phyloP scores from a whole-genome alignment of 352 stramenopile genomes.

The Phytopythium delawarense region DNA sequence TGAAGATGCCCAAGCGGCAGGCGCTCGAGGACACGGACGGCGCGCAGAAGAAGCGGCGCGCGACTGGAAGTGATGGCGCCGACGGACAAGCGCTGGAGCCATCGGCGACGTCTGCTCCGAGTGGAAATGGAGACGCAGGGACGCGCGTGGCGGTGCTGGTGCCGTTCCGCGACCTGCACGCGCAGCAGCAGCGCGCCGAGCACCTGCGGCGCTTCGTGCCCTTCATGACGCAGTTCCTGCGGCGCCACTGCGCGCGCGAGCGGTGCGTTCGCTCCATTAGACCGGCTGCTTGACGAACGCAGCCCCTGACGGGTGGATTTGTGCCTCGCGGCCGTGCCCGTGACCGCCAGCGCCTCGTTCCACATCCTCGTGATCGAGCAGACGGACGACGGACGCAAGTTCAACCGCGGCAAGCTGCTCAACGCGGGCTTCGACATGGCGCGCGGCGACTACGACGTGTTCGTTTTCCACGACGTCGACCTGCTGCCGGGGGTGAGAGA shows the following conservation, averaged over 20 bases:
- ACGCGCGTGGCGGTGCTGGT: slow-evolving; percentile 86
- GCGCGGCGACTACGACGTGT: slow-evolving; percentile 71
- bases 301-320: background rate
- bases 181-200: slow-evolving; percentile 78
- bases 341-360: slow-evolving; percentile 37
- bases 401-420: slow-evolving; percentile 96
- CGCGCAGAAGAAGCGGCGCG: background rate
- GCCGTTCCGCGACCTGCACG: slow-evolving; percentile 91
- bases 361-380: slow-evolving; percentile 96
- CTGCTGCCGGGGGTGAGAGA: slow-evolving; percentile 71
- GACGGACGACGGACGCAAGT: slow-evolving; percentile 91
- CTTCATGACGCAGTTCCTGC: slow-evolving; percentile 89
- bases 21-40: background rate
- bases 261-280: background rate
- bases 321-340: background rate
- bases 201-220: slow-evolving; percentile 91
- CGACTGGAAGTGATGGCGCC: slow-evolving; percentile 12
- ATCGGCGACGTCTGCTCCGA: no score
- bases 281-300: background rate
- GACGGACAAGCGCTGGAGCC: slow-evolving; percentile 10
- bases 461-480: slow-evolving; percentile 97
- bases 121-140: no score
- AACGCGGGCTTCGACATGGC: slow-evolving; percentile 95
- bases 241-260: slow-evolving; percentile 16
- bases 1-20: background rate